Conservation (phyloP, 23 red algal genomes). For the Cyanidiococcus yangmingshanensis region DNA sequence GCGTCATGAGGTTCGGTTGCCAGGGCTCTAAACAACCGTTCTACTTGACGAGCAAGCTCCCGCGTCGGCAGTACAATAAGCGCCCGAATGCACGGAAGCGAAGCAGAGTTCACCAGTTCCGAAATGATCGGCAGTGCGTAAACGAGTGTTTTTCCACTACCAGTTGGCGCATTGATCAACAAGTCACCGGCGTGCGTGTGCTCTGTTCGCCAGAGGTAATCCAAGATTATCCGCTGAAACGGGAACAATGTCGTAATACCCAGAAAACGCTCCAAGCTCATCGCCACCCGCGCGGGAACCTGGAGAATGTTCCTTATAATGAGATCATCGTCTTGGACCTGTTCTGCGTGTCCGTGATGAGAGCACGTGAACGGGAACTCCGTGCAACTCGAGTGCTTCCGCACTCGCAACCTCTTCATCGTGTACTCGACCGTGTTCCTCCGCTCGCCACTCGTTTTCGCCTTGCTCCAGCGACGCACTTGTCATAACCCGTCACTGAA, state of each 20-base stretch:
- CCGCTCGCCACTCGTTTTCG: too few relatives aligned
- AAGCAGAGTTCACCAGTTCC: not conserved
- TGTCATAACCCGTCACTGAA: too few relatives aligned
- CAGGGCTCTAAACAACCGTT: slow-evolving; percentile 32
- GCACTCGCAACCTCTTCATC: too few relatives aligned
- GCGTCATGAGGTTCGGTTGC: slow-evolving; percentile 20
- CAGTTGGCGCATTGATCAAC: slow-evolving; percentile 71
- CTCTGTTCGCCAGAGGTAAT: not conserved
- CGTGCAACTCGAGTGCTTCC: too few relatives aligned
- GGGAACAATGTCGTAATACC: not conserved
- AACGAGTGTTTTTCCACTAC: slow-evolving; percentile 88
- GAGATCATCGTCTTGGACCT: too few relatives aligned
- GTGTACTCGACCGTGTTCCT: too few relatives aligned
- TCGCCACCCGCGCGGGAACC: not conserved
- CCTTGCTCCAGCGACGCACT: too few relatives aligned
- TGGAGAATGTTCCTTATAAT: not conserved
- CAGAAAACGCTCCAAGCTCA: not conserved
- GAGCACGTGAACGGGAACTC: too few relatives aligned
- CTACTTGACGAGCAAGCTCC: slow-evolving; percentile 59
- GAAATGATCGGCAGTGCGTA: slow-evolving; percentile 77
- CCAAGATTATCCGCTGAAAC: not conserved
- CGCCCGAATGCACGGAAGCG: slow-evolving; percentile 35
- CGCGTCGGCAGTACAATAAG: slow-evolving; percentile 68
- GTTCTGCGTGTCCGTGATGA: too few relatives aligned
- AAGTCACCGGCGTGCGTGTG: slow-evolving; percentile 36